Evolutionary conservation across 164 flowering plant genomes (phyloP).

Genomic region (Aristolochia californica): DNA sequence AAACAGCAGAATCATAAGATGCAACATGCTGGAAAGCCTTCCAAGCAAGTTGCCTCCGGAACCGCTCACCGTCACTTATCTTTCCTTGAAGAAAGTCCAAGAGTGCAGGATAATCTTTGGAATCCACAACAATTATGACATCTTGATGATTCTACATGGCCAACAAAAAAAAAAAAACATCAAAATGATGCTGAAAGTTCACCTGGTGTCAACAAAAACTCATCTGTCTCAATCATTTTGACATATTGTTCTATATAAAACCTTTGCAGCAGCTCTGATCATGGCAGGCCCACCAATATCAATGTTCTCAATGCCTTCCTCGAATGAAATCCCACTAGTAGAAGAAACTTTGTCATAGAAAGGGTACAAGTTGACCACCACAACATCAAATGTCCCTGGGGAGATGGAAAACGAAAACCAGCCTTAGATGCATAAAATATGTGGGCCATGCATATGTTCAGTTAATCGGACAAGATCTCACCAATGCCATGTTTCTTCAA

Average conservation of each 20-base stretch:
- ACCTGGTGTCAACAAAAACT: background rate
- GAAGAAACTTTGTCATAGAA: constrained; percentile 86
- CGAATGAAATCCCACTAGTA: constrained; percentile 51
- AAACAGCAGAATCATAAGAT: constrained; percentile 95
- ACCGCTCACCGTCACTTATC: constrained; percentile 40
- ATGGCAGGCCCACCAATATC: constrained; percentile 99
- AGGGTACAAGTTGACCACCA: constrained; percentile 91
- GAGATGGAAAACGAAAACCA: constrained; percentile 1
- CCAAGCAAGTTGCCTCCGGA: constrained; percentile 85
- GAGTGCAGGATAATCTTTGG: constrained; percentile 67
- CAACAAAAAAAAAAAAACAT: background rate
- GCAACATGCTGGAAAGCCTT: constrained; percentile 97
- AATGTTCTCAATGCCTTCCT: constrained; percentile 92
- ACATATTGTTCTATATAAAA: constrained; percentile 4
- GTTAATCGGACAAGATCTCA: constrained; percentile 19
- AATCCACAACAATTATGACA: constrained; percentile 87
- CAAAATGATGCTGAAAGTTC: background rate
- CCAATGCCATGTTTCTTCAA: constrained; percentile 81
- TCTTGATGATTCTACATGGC: constrained; percentile 84
- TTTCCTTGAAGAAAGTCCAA: constrained; percentile 58
- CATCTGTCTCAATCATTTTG: background rate
- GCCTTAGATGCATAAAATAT: background rate
- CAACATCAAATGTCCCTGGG: constrained; percentile 85
- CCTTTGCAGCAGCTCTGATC: constrained; percentile 99
- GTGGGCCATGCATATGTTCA: background rate